Evolutionary conservation across 2,329 filamentous ascomycete species (phyloP).

Genomic region (Chaetomiaceae sp.): DNA sequence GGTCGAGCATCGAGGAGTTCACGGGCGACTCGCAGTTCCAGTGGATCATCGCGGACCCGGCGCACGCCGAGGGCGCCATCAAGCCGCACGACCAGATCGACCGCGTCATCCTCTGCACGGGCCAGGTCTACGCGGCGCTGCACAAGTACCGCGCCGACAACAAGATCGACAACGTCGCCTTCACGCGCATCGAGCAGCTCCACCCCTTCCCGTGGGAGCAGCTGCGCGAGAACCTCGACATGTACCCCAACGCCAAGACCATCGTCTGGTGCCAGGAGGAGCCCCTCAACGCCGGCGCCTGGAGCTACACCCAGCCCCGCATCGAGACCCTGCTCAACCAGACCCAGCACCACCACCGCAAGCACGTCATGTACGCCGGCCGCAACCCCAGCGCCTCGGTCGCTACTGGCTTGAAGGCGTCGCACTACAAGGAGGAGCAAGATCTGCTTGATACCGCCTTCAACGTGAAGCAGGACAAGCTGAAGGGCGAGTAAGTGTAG

Average conservation of each 20-base stretch:
- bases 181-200: constrained; percentile 94
- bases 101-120: constrained; percentile 88
- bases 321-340: constrained; percentile 95
- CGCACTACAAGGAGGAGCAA: constrained; percentile 88
- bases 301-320: constrained; percentile 95
- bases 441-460: constrained; percentile 68
- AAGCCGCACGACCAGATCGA: constrained; percentile 81
- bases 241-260: constrained; percentile 94
- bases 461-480: constrained; percentile 61
- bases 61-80: constrained; percentile 70
- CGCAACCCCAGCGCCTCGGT: constrained; percentile 90
- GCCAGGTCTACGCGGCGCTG: constrained; percentile 88
- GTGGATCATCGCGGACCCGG: constrained; percentile 91
- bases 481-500: constrained; percentile 66
- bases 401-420: constrained; percentile 84
- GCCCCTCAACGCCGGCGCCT: constrained; percentile 93
- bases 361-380: constrained; percentile 96
- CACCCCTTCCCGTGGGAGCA: constrained; percentile 99
- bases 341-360: constrained; percentile 85
- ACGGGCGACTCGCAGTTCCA: constrained; percentile 87
- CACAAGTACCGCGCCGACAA: constrained; percentile 86
- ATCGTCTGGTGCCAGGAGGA: constrained; percentile 98
- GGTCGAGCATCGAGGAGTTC: constrained; percentile 88
- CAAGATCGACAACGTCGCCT: constrained; percentile 82
- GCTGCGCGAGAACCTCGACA: constrained; percentile 92